phyloP scores from a whole-genome alignment of 257 asterid genomes.

The Cynanchum wilfordii region DNA sequence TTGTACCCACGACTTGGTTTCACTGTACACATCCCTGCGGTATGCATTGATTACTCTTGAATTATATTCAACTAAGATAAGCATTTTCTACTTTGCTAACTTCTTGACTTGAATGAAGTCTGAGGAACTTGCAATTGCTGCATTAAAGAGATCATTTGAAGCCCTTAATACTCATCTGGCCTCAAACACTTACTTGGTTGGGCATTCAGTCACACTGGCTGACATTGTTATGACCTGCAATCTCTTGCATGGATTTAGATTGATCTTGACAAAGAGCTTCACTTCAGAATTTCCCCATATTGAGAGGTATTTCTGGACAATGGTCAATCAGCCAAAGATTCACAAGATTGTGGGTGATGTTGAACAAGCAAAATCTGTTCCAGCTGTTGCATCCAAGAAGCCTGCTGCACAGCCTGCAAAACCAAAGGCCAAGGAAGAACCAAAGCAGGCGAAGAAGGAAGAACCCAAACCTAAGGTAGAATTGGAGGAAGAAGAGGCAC shows the following conservation, averaged over 20 bases:
- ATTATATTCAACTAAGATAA: too few species aligned
- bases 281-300: constrained; percentile 89
- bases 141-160: constrained; percentile 60
- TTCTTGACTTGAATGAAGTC: constrained; percentile 32
- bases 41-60: constrained; percentile 18
- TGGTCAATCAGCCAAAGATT: constrained; percentile 80
- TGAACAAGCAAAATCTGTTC: constrained; percentile 54
- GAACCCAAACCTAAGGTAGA: constrained; percentile 14
- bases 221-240: constrained; percentile 69
- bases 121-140: constrained; percentile 65
- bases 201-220: constrained; percentile 74
- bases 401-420: constrained; percentile 63
- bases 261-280: constrained; percentile 60
- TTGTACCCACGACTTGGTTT: constrained; percentile 61
- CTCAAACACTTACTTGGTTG: constrained; percentile 78
- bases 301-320: constrained; percentile 88
- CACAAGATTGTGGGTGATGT: constrained; percentile 63
- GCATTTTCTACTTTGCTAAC: not conserved
- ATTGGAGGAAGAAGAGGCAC: constrained; percentile 39
- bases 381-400: constrained; percentile 68
- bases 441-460: constrained; percentile 57
- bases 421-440: constrained; percentile 57
- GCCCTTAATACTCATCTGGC: constrained; percentile 80
- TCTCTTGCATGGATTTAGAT: constrained; percentile 39
- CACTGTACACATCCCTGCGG: constrained; percentile 42